Conservation (phyloP, 257 asterid genomes). For the Solanum virginianum region DNA sequence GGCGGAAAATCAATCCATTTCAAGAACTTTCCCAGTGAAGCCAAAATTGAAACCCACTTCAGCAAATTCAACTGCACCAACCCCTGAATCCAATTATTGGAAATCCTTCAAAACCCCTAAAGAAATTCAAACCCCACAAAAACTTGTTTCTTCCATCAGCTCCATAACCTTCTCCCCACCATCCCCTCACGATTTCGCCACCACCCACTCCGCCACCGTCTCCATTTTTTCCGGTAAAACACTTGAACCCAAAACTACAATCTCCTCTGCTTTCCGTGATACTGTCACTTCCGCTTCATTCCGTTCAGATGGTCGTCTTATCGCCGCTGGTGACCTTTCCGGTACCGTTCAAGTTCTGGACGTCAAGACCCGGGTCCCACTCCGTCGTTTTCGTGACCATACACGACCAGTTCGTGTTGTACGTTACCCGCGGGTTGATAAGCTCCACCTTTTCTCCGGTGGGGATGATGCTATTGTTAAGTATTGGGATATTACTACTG, state of each 20-base stretch:
- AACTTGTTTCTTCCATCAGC: slow-evolving; percentile 34
- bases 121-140: slow-evolving; percentile 31
- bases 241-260: slow-evolving; percentile 38
- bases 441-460: slow-evolving; percentile 72
- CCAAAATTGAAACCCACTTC: slow-evolving; percentile 58
- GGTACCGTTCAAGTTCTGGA: slow-evolving; percentile 76
- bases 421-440: slow-evolving; percentile 60
- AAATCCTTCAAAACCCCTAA: slow-evolving; percentile 68
- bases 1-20: slow-evolving; percentile 24
- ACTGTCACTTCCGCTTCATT: slow-evolving; percentile 50
- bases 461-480: slow-evolving; percentile 89
- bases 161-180: slow-evolving; percentile 57
- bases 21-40: slow-evolving; percentile 36
- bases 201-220: slow-evolving; percentile 67
- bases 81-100: slow-evolving; percentile 85
- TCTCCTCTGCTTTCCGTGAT: slow-evolving; percentile 36
- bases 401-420: slow-evolving; percentile 55
- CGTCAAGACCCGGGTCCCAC: slow-evolving; percentile 37
- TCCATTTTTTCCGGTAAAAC: slow-evolving; percentile 45
- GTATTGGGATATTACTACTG: slow-evolving; percentile 77
- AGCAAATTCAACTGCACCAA: slow-evolving; percentile 24
- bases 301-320: slow-evolving; percentile 68
- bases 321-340: slow-evolving; percentile 69
- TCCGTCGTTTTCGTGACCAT: slow-evolving; percentile 67
- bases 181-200: slow-evolving; percentile 76